phyloP scores from a whole-genome alignment of 192 early-diverging fungal genomes.

The Geranomyces variabilis region DNA sequence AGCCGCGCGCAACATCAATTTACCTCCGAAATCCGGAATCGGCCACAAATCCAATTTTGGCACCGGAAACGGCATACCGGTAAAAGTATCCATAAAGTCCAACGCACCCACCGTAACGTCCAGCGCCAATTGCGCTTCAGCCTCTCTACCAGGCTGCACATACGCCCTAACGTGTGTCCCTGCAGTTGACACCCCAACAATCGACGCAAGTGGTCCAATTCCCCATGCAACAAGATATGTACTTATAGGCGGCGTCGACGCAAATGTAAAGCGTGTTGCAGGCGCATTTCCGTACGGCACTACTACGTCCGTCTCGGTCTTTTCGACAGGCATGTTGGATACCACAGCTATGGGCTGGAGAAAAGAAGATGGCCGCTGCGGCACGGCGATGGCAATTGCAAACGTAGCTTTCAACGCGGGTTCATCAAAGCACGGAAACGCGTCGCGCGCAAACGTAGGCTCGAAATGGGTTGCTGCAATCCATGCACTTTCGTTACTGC shows the following conservation, averaged over 20 bases:
- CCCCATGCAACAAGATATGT: slow-evolving; percentile 84
- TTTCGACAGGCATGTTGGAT: slow-evolving; percentile 79
- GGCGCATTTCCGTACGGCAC: too few species aligned
- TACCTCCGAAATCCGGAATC: slow-evolving; percentile 74
- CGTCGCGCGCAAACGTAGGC: slow-evolving; percentile 81
- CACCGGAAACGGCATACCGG: slow-evolving; percentile 81
- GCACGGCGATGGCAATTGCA: slow-evolving; percentile 77
- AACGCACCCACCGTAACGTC: slow-evolving; percentile 67
- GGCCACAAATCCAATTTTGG: slow-evolving; percentile 81
- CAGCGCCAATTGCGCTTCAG: background rate
- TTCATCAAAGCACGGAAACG: slow-evolving; percentile 82
- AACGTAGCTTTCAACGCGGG: slow-evolving; percentile 90
- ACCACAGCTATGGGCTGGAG: slow-evolving; percentile 67
- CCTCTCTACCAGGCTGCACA: background rate
- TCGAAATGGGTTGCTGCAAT: slow-evolving; percentile 90
- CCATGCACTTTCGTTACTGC: slow-evolving; percentile 46
- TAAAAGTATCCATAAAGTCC: slow-evolving; percentile 76
- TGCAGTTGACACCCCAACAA: background rate
- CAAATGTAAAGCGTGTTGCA: slow-evolving; percentile 64
- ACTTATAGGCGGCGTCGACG: slow-evolving; percentile 77
- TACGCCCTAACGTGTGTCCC: background rate
- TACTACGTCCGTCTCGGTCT: slow-evolving; percentile 15
- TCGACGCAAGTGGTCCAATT: background rate
- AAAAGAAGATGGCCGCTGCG: too few species aligned
- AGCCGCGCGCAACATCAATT: too few species aligned